Evolutionary conservation across 1,284 basidiomycete genomes (phyloP).

Genomic region (Ustilago shanxiensis): DNA sequence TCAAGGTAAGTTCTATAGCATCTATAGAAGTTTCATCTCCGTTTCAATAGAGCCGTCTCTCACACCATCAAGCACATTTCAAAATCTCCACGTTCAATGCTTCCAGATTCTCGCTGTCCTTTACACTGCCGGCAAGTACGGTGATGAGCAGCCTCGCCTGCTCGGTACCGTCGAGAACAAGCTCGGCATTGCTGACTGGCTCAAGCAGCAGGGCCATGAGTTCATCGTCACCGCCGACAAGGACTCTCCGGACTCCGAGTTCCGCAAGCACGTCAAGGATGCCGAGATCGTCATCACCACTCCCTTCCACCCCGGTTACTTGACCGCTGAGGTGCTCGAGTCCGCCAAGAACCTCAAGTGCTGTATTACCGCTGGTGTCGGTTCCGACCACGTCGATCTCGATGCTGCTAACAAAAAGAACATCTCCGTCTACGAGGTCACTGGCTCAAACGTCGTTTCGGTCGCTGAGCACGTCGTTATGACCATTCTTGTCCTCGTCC

Average conservation of each 20-base stretch:
- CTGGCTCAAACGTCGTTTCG: slow-evolving; percentile 80
- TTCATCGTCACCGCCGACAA: slow-evolving; percentile 78
- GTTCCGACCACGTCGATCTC: slow-evolving; percentile 87
- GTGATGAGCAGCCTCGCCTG: slow-evolving; percentile 83
- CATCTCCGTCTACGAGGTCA: slow-evolving; percentile 82
- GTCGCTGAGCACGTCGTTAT: slow-evolving; percentile 91
- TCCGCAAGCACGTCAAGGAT: slow-evolving; percentile 88
- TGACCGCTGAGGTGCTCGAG: slow-evolving; percentile 82
- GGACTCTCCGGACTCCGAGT: slow-evolving; percentile 85
- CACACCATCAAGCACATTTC: not conserved
- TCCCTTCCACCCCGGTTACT: slow-evolving; percentile 85
- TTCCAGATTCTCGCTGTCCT: slow-evolving; percentile 83
- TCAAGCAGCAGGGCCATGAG: slow-evolving; percentile 81
- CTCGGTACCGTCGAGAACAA: slow-evolving; percentile 90
- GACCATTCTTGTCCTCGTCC: slow-evolving; percentile 84
- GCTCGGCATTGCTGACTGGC: slow-evolving; percentile 67
- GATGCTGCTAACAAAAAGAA: slow-evolving; percentile 85
- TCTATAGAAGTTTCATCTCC: not conserved
- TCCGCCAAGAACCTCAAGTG: slow-evolving; percentile 91
- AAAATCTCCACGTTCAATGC: not conserved
- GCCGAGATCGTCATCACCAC: slow-evolving; percentile 78
- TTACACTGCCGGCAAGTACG: slow-evolving; percentile 78
- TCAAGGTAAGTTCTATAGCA: slow-evolving; percentile 37
- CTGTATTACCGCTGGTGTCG: slow-evolving; percentile 93
- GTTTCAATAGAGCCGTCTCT: not conserved